These are phyloP conservation scores for Monilinia vaccinii-corymbosi DNA, from an alignment of 2,329 filamentous ascomycete genomes.

Conservation along the genomic window DNA sequence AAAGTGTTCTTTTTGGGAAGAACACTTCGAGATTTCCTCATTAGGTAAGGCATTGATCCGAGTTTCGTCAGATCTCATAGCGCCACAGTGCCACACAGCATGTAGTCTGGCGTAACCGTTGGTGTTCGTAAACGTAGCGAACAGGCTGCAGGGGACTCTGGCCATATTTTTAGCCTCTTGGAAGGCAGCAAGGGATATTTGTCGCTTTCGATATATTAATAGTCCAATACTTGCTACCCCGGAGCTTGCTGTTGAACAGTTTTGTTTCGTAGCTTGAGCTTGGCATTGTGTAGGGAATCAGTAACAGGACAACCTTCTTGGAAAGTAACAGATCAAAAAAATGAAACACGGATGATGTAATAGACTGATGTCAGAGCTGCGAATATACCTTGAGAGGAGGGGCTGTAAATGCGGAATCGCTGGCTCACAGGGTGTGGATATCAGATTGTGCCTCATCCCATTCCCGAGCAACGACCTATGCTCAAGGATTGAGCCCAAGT, in stretches of 20 bases:
- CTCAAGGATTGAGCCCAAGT: background rate
- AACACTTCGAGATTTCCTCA: background rate
- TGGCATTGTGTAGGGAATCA: background rate
- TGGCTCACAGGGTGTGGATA: background rate
- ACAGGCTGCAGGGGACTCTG: background rate
- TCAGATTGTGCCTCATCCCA: no score
- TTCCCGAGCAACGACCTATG: no score
- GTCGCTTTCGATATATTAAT: background rate
- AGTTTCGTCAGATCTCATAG: background rate
- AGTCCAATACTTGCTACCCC: background rate
- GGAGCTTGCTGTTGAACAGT: no score
- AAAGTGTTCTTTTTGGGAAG: background rate
- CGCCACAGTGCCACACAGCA: background rate
- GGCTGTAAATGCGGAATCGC: background rate
- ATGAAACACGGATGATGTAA: background rate
- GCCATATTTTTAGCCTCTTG: background rate
- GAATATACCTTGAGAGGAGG: background rate
- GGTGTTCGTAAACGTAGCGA: background rate
- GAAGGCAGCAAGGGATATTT: background rate
- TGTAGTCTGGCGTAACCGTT: background rate
- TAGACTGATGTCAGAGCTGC: background rate
- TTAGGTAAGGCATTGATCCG: background rate
- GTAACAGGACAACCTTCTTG: rapidly evolving
- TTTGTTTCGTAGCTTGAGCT: background rate
- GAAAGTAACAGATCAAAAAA: background rate